A percentile compares a stretch with the other conserved stretches of the same genome.
Conservation (phyloP, 1,139 yeast species). For the Tardiomyces digboiensis region DNA sequence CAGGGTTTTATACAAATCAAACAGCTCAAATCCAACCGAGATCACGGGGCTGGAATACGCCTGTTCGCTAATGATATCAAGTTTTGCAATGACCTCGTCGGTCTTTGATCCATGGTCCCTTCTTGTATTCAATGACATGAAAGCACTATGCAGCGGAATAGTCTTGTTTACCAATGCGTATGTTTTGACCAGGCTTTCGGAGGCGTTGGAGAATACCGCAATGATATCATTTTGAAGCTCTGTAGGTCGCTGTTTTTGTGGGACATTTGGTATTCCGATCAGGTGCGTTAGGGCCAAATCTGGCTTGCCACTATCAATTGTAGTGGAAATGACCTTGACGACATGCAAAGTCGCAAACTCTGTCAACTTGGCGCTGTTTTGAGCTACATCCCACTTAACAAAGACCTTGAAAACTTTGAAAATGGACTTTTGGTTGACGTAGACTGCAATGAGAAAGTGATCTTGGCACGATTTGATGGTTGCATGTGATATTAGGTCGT, state of each 20-base stretch:
- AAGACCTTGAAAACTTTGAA: conserved; percentile 1
- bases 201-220: neutral
- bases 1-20: neutral
- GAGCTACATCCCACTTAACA: neutral
- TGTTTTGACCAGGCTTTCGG: neutral
- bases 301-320: neutral
- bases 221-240: neutral
- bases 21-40: neutral
- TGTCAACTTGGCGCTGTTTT: conserved; percentile 3
- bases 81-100: conserved; percentile 35
- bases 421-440: conserved; percentile 1
- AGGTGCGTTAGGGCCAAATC: neutral
- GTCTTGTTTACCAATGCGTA: neutral
- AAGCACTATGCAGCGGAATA: neutral
- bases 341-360: neutral
- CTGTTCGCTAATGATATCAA: conserved; percentile 35
- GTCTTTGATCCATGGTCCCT: neutral
- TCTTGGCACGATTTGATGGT: neutral
- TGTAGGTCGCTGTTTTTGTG: neutral
- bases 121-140: neutral
- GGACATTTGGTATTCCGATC: neutral
- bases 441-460: conserved; percentile 8
- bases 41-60: neutral
- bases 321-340: neutral
- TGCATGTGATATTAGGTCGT: conserved; percentile 5